phyloP scores from a whole-genome alignment of 2,329 filamentous ascomycete genomes.

The Ascocoryne sarcoides region DNA sequence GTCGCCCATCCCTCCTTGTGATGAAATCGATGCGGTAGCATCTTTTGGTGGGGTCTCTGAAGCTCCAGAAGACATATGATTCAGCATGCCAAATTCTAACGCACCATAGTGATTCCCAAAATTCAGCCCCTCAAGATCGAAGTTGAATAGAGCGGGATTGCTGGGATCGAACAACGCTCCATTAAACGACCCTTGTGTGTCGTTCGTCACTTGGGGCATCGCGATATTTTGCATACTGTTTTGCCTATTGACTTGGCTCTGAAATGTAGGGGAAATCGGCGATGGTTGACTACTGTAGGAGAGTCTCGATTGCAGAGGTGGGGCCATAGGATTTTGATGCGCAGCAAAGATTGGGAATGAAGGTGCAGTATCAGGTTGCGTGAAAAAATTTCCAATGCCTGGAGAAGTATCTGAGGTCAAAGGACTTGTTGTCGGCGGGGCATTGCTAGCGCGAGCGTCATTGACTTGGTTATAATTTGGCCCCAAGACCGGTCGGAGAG shows the following conservation, averaged over 20 bases:
- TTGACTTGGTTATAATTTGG: constrained; percentile 55
- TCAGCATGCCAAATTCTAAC: constrained; percentile 90
- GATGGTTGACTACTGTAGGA: constrained; percentile 60
- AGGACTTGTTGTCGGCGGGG: constrained; percentile 14
- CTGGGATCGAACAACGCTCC: constrained; percentile 73
- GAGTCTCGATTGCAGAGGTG: constrained; percentile 41
- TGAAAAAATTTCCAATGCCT: constrained; percentile 24
- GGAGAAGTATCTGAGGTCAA: constrained; percentile 26
- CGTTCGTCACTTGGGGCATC: constrained; percentile 36
- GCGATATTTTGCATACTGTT: constrained; percentile 34
- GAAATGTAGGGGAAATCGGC: constrained; percentile 67
- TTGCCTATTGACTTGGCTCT: constrained; percentile 42
- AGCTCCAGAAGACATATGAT: constrained; percentile 88
- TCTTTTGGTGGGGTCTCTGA: constrained; percentile 72
- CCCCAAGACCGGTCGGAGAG: constrained; percentile 75
- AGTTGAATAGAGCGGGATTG: constrained; percentile 89
- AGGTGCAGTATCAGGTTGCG: constrained; percentile 24
- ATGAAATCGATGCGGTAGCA: constrained; percentile 33
- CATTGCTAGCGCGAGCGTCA: constrained; percentile 33
- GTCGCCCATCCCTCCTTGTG: constrained; percentile 39
- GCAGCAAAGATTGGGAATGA: constrained; percentile 34
- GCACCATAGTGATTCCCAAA: constrained; percentile 96
- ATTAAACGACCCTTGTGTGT: constrained; percentile 39
- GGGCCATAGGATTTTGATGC: constrained; percentile 38
- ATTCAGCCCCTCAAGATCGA: constrained; percentile 86